Base-by-base conservation (phyloP, 306 rosid genomes). In the Purshia tridentata region DNA sequence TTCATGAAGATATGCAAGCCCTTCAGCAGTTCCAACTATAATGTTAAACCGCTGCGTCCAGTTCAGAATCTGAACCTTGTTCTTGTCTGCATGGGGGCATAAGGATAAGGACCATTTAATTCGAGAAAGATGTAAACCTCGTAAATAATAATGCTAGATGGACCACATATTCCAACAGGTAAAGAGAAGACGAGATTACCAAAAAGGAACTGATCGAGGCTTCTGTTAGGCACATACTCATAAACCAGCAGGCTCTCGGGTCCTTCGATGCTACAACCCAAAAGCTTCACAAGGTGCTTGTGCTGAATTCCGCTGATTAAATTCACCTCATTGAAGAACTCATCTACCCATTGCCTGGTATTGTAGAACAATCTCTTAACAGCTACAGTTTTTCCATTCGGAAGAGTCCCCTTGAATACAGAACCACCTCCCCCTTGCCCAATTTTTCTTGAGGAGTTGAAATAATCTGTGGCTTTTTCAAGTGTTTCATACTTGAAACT, bases 241-340 rank as follows among this genome's bases (percentile, higher is more conserved):
- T 87, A 92, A 40, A 92, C 97, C 54, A 92, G 87, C 69, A 92
- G 86, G 59, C 98, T 92, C 87, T 92, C 98, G 6, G 98, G 98
- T 45, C 98, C 98, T 88, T 92, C 98, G 53, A 92, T 90, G 86
- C 97, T 92, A 58, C 98, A 92, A 22, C 98, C 98, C 78, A 92
- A 77, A 74, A 92, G 89, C 60, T 80, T 68, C 51, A 92, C 91
- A 42, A 92, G 97, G 76, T 90, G 89, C 82, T 90, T 83, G 90
- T 92, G 98, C 56, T 87, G 84, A 49, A 88, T 84, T 77, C 88
- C 93, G 0, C 89, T 85, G 64, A 92, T 87, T 71, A 92, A 80
- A 77, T 90, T 90, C 18, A 92, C 98, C 71, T 92, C 98, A 72
- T 92, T 92, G 91, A 92, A 92, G 86, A 92, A 92, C 71, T 90